These are phyloP conservation scores for Aspergillus unguis DNA, from an alignment of 2,329 filamentous ascomycete genomes.

Conservation along the genomic window DNA sequence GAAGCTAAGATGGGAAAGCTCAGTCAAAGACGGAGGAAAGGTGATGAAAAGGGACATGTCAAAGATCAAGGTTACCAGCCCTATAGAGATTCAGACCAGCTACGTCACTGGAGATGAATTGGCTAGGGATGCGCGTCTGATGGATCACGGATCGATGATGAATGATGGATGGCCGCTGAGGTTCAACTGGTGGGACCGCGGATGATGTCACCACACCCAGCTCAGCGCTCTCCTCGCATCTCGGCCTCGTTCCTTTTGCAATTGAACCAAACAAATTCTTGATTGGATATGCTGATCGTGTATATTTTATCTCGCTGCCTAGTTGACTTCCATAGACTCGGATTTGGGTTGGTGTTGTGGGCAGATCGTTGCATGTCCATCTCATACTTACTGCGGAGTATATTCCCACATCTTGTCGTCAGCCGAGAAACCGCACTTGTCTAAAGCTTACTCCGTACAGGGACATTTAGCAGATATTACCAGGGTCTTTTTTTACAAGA, in stretches of 20 bases:
- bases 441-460: not conserved
- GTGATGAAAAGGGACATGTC: not conserved
- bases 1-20: not conserved
- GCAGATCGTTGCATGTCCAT: not conserved
- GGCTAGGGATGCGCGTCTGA: not conserved
- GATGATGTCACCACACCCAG: conserved; percentile 11
- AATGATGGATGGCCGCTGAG: not conserved
- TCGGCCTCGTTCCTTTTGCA: not conserved
- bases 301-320: not conserved
- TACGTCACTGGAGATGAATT: conserved; percentile 9
- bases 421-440: not conserved
- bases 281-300: not conserved
- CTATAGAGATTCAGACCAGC: not conserved
- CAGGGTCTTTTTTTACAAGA: not conserved
- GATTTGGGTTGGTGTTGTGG: not conserved
- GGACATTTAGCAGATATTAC: not conserved
- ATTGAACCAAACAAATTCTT: not conserved
- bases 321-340: not conserved
- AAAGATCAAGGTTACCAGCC: not conserved
- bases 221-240: not conserved
- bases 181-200: not conserved
- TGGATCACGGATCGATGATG: not conserved
- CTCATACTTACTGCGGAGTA: not conserved
- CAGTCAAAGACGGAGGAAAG: not conserved
- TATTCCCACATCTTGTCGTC: conserved; percentile 3